Evolutionary conservation across 768 basidiomycete species (phyloP).

Genomic region (Filobasidium wieringae): DNA sequence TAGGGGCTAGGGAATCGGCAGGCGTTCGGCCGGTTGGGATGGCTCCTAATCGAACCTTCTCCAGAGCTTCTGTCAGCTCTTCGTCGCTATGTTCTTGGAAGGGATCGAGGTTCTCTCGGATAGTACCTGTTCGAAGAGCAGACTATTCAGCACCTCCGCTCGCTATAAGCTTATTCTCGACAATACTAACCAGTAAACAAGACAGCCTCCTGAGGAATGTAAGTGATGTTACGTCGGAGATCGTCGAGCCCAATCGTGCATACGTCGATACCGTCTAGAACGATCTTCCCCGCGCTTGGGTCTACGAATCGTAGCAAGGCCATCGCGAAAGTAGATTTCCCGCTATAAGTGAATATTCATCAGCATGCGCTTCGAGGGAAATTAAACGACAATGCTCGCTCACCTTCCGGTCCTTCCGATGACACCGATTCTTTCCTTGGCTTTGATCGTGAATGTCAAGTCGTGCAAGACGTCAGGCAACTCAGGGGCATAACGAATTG

Average conservation of each 20-base stretch:
- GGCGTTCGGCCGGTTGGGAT: constrained; percentile 9
- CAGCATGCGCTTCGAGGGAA: background rate
- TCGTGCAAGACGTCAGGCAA: constrained; percentile 66
- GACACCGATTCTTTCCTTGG: constrained; percentile 64
- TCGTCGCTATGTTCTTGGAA: constrained; percentile 61
- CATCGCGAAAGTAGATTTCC: constrained; percentile 57
- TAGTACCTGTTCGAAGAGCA: constrained; percentile 57
- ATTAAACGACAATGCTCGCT: constrained; percentile 9
- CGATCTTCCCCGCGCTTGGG: constrained; percentile 58
- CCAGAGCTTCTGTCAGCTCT: constrained; percentile 67
- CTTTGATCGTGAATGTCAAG: constrained; percentile 59
- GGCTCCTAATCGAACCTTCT: constrained; percentile 63
- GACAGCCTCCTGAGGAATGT: constrained; percentile 41
- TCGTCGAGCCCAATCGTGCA: constrained; percentile 53
- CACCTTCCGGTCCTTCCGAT: constrained; percentile 59
- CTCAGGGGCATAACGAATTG: constrained; percentile 71
- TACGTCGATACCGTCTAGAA: constrained; percentile 81
- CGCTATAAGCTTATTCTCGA: background rate
- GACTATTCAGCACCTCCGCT: background rate
- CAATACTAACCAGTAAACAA: constrained; percentile 1
- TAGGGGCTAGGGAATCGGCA: constrained; percentile 6
- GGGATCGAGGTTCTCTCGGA: constrained; percentile 41
- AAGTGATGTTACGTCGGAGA: constrained; percentile 35
- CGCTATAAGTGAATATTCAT: background rate
- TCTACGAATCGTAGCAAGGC: constrained; percentile 75